Percentiles rank a stretch among this genome's conserved stretches.
Conservation (phyloP, 2,329 filamentous ascomycete genomes). For the Lanzia echinophila region DNA sequence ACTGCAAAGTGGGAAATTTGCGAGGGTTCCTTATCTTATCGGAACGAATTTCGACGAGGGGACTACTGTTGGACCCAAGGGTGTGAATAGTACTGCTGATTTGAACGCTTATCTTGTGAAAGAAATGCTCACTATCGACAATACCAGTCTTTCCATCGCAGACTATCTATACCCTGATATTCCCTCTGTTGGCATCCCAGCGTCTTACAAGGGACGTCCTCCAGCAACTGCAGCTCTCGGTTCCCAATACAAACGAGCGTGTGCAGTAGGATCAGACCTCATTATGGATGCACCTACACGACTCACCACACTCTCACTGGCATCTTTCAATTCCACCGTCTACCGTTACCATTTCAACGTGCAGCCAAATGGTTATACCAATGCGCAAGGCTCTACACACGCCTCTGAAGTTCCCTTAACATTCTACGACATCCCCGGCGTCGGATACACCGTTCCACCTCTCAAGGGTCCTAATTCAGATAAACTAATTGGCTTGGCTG, state of each 20-base stretch:
- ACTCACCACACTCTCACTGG: constrained; percentile 12
- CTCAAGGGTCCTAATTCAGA: no score
- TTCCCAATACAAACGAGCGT: constrained; percentile 15
- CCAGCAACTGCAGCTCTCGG: constrained; percentile 30
- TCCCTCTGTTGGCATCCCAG: constrained; percentile 42
- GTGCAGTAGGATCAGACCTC: constrained; percentile 17
- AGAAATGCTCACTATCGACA: not conserved
- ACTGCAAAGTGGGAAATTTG: constrained; percentile 37
- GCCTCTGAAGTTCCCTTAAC: constrained; percentile 48
- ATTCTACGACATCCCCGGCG: constrained; percentile 44
- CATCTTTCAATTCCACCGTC: constrained; percentile 9
- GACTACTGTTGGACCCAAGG: constrained; percentile 34
- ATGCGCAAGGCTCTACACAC: constrained; percentile 30
- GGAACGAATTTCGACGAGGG: constrained; percentile 34
- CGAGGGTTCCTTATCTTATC: constrained; percentile 38
- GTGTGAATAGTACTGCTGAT: constrained; percentile 25
- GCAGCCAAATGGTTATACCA: constrained; percentile 27
- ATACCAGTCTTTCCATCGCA: constrained; percentile 29
- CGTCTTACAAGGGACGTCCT: constrained; percentile 17
- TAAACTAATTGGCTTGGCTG: no score
- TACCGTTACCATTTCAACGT: constrained; percentile 42
- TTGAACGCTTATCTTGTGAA: not conserved
- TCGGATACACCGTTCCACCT: constrained; percentile 37
- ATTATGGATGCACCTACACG: constrained; percentile 12
- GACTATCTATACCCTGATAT: constrained; percentile 45